Conservation (phyloP, 306 rosid species). For the Cyamopsis tetragonoloba region DNA sequence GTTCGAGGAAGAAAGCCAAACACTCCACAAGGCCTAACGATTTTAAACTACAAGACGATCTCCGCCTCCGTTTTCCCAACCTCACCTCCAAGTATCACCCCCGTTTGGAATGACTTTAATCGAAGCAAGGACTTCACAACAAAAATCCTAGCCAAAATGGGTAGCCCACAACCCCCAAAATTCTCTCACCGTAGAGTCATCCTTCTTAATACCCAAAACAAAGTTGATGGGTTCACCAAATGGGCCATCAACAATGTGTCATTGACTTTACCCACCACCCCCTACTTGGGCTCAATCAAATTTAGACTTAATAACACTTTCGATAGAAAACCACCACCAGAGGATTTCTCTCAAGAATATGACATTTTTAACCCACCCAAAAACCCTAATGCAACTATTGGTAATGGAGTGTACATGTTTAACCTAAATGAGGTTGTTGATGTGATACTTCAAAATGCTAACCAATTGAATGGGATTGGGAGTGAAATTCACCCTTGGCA, state of each 20-base stretch:
- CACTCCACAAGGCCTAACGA: constrained; percentile 54
- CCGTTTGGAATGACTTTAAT: constrained; percentile 55
- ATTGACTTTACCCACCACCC: constrained; percentile 55
- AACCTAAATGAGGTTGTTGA: constrained; percentile 37
- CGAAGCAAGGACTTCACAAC: constrained; percentile 60
- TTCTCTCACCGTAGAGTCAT: constrained; percentile 34
- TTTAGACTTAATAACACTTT: constrained; percentile 27
- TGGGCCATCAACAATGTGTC: constrained; percentile 84
- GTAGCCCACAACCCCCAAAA: constrained; percentile 57
- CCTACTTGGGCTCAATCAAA: constrained; percentile 52
- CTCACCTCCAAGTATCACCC: constrained; percentile 61
- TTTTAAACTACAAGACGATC: constrained; percentile 55
- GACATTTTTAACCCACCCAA: constrained; percentile 42
- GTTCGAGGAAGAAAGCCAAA: constrained; percentile 61
- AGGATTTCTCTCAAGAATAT: constrained; percentile 32
- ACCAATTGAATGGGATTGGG: constrained; percentile 24
- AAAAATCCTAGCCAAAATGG: constrained; percentile 49
- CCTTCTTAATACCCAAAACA: constrained; percentile 83
- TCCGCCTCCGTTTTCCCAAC: constrained; percentile 53
- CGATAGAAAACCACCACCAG: constrained; percentile 39
- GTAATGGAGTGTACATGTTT: constrained; percentile 54
- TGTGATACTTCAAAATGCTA: constrained; percentile 68
- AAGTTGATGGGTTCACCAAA: constrained; percentile 44
- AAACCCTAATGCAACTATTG: constrained; percentile 36
- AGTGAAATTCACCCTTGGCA: constrained; percentile 96